A percentile compares a stretch with the other conserved stretches of the same genome.
phyloP scores from a whole-genome alignment of 2,329 filamentous ascomycete genomes.

The Ceratocystis eucalypticola region DNA sequence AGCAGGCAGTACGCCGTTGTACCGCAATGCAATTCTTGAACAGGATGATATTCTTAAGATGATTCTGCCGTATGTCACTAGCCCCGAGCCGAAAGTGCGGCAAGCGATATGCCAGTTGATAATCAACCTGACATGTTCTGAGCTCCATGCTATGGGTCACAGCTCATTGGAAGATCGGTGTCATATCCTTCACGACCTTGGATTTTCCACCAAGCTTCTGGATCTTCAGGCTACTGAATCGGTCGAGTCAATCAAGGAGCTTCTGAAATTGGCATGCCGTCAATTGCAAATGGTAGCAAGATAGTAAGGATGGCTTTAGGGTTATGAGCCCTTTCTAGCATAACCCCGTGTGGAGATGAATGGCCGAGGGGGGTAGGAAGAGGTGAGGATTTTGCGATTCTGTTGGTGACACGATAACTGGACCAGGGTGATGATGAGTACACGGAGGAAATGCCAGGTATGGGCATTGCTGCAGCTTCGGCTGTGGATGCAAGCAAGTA shows the following conservation, averaged over 20 bases:
- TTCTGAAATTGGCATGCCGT: conserved; percentile 56
- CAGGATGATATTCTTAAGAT: conserved; percentile 64
- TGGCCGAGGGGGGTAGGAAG: not conserved
- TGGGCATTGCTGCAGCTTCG: not conserved
- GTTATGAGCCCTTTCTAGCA: not conserved
- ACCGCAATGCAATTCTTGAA: conserved; percentile 63
- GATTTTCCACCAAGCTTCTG: conserved; percentile 54
- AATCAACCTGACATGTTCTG: conserved; percentile 72
- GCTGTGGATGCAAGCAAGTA: not conserved
- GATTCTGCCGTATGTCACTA: conserved; percentile 58
- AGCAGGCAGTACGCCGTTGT: conserved; percentile 64
- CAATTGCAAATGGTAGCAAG: not conserved
- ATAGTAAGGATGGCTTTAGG: not conserved
- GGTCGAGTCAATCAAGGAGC: conserved; percentile 70
- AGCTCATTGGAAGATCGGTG: conserved; percentile 49
- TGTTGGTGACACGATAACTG: not conserved
- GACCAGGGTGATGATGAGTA: not conserved
- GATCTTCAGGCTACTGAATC: conserved; percentile 49
- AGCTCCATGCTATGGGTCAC: conserved; percentile 50
- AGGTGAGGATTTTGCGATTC: not conserved
- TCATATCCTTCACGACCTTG: conserved; percentile 53
- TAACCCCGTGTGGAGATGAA: no score
- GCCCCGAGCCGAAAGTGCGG: conserved; percentile 60
- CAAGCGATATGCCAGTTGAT: conserved; percentile 70
- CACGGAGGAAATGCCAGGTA: not conserved